Evolutionary conservation across 2,329 filamentous ascomycete genomes (phyloP), one percentile per base, ranked within the genome.

Genomic region (Monilinia aucupariae): DNA sequence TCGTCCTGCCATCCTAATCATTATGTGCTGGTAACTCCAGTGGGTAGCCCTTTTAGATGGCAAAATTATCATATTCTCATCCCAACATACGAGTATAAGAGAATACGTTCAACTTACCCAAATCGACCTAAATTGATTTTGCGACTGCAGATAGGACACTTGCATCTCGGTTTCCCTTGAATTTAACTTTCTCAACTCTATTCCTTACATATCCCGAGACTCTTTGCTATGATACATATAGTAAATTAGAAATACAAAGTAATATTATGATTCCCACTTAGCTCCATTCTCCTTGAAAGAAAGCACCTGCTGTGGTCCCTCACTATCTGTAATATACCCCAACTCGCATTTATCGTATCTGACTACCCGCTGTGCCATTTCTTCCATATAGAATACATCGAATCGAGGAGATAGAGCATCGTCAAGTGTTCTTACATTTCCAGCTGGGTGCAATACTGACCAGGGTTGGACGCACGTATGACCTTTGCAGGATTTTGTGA

Each of bases 401-500:
- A 79, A 86, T 0, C 69, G 69, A 0, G 68, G 22, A 4, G 74
- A 60, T 62, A 87, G 73, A 0, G 84, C 84, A 59, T 84, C 81
- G 0, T 71, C 70, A 2, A 88, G 73, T 30, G 72, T 82, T 34
- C 71, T 71, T 0, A 87, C 84, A 34, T 78, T 70, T 20, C 65
- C 81, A 1, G 73, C 73, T 0, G 84, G 83, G 67, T 86, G 83
- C 2, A 87, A 73, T 2, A 78, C 76, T 17, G 75, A 74, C 85
- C 85, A 87, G 0, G 85, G 85, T 30, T 79, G 73, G 4, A 78
- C 74, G 68, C 85, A 87, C 0, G 77, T 76, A 12, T 75, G 67
- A 10, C 78, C 81, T 69, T 81, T 81, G 73, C 85, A 87, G 4
- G 82, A 82, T 74, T 87, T 87, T 30, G 85, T 76, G 1, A 86